Evolutionary conservation across 768 basidiomycete species (phyloP), one percentile per base, ranked within the genome.

Genomic region (Porphyrellus cyaneotinctus): DNA sequence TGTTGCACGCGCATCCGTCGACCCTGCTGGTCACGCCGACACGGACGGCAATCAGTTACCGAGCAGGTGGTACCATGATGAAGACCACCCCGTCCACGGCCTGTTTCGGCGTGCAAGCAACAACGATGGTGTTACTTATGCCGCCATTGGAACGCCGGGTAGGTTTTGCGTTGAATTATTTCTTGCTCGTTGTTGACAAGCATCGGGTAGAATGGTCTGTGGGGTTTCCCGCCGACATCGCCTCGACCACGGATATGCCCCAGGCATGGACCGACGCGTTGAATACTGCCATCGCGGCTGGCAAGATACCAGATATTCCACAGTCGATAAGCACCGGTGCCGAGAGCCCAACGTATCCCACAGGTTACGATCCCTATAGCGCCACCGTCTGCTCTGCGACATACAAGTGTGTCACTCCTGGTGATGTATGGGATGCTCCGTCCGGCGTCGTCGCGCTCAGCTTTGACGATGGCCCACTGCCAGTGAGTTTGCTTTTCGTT

Each of bases 381-480:
- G 65, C 76, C 9, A 58, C 74, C 8, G 77, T 95, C 55, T 95
- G 92, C 71, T 91, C 91, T 2, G 77, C 85, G 22, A 87, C 86
- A 0, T 85, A 82, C 72, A 79, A 84, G 62, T 93, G 90, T 67
- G 65, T 64, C 47, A 76, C 73, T 37, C 58, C 75, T 5, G 82
- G 78, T 12, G 88, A 91, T 57, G 63, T 90, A 44, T 87, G 85
- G 82, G 82, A 94, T 54, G 88, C 86, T 0, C 92, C 93, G 0
- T 67, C 77, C 28, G 87, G 88, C 9, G 70, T 77, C 47, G 71
- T 90, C 47, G 88, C 74, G 2, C 72, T 82, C 49, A 76, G 81
- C 43, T 92, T 92, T 63, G 91, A 94, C 62, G 91, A 93, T 62
- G 92, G 92, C 0, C 91, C 91, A 0, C 72, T 77, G 15, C 71